These are phyloP conservation scores for Russula ochroleuca DNA, from an alignment of 768 basidiomycete species.

Conservation along the genomic window DNA sequence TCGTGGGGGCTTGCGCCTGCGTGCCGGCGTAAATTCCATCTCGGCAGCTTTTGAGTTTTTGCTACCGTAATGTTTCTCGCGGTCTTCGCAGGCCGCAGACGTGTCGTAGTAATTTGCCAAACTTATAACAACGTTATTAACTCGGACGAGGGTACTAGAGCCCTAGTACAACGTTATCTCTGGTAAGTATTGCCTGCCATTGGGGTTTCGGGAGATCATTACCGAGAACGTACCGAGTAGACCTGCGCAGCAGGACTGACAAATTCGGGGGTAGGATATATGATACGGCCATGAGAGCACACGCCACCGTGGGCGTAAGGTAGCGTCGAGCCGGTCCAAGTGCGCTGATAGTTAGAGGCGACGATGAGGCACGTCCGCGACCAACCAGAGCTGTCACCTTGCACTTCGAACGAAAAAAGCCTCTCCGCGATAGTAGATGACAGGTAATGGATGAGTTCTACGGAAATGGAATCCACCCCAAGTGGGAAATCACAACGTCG, in stretches of 20 bases:
- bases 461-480: not conserved
- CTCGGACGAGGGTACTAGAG: not conserved
- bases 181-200: not conserved
- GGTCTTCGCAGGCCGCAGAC: not conserved
- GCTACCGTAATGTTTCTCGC: not conserved
- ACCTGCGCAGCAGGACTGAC: not conserved
- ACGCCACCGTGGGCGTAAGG: not conserved
- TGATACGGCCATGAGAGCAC: not conserved
- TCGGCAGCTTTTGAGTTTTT: slow-evolving; percentile 10
- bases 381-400: not conserved
- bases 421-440: not conserved
- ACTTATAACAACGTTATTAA: slow-evolving; percentile 1
- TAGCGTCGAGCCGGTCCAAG: not conserved
- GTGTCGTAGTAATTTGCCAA: slow-evolving; percentile 7
- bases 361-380: not conserved
- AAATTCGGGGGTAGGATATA: not conserved
- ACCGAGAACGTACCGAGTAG: not conserved
- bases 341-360: not conserved
- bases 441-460: not conserved
- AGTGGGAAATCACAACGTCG: not conserved
- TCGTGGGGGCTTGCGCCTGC: slow-evolving; percentile 7
- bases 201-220: not conserved
- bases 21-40: slow-evolving; percentile 8
- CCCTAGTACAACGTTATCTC: not conserved
- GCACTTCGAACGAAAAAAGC: not conserved